A percentile compares a stretch with the other conserved stretches of the same genome.
Evolutionary conservation across 2,329 filamentous ascomycete genomes (phyloP).

Genomic region (Coniosporium tulheliwenetii): DNA sequence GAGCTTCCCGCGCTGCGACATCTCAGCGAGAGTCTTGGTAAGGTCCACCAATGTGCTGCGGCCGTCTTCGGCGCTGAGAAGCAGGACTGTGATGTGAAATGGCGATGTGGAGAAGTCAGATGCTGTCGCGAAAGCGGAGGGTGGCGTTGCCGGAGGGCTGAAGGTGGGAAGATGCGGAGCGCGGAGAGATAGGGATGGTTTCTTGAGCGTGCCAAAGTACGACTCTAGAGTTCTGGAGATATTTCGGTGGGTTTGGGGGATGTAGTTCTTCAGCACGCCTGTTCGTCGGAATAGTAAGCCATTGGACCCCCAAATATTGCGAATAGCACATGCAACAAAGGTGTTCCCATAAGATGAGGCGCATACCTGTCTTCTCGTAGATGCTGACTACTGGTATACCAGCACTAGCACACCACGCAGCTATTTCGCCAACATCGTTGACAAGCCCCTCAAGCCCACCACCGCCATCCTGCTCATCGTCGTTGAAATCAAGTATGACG

Average conservation of each 20-base stretch:
- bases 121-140: constrained; percentile 11
- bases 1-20: constrained; percentile 83
- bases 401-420: constrained; percentile 82
- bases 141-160: constrained; percentile 28
- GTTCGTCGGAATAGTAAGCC: background rate
- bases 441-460: constrained; percentile 71
- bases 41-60: constrained; percentile 89
- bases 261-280: constrained; percentile 82
- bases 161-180: constrained; percentile 54
- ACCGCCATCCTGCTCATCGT: constrained; percentile 45
- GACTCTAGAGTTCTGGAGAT: constrained; percentile 66
- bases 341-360: too few relatives aligned
- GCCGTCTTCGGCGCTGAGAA: constrained; percentile 79
- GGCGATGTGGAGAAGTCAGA: constrained; percentile 8
- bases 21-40: constrained; percentile 83
- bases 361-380: constrained; percentile 77
- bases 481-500: constrained; percentile 63
- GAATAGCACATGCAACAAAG: too few relatives aligned
- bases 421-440: constrained; percentile 80
- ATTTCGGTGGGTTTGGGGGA: constrained; percentile 67
- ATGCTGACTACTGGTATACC: constrained; percentile 78
- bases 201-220: constrained; percentile 63
- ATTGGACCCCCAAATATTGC: too few relatives aligned
- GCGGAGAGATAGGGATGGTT: constrained; percentile 54
- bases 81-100: constrained; percentile 45